Evolutionary conservation across 2,329 filamentous ascomycete genomes (phyloP).

Genomic region (Stachybotrys echinatus): DNA sequence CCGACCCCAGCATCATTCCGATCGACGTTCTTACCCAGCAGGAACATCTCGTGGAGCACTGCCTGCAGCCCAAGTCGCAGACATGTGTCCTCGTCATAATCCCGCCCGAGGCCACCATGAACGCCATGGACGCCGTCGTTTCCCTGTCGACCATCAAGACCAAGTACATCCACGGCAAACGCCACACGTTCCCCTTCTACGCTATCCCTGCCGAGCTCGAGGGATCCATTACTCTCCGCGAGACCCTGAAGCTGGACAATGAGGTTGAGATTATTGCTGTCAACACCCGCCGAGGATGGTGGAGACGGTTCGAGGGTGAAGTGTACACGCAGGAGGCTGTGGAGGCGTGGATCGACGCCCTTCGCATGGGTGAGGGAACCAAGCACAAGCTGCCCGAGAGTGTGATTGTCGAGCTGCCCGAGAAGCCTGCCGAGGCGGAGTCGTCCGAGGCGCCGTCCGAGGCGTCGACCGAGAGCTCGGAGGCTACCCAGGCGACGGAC

Average conservation of each 20-base stretch:
- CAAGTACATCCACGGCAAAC: constrained; percentile 63
- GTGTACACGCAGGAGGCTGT: constrained; percentile 54
- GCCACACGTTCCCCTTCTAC: constrained; percentile 78
- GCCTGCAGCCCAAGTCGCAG: constrained; percentile 68
- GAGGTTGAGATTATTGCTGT: constrained; percentile 72
- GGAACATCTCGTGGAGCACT: constrained; percentile 62
- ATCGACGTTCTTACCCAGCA: constrained; percentile 61
- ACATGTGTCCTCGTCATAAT: constrained; percentile 80
- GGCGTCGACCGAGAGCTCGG: constrained; percentile 3
- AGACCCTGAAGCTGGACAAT: constrained; percentile 51
- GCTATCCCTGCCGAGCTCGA: constrained; percentile 54
- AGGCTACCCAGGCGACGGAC: constrained; percentile 14
- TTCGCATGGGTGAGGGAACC: constrained; percentile 79
- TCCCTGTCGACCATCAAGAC: constrained; percentile 68
- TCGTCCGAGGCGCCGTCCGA: neutral
- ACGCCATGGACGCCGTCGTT: constrained; percentile 51
- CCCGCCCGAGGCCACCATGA: constrained; percentile 44
- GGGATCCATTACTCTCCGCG: constrained; percentile 34
- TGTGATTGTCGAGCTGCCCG: constrained; percentile 40
- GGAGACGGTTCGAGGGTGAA: constrained; percentile 61
- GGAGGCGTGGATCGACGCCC: constrained; percentile 85
- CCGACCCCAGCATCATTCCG: constrained; percentile 41
- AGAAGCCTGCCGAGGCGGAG: constrained; percentile 22
- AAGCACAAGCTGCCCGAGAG: constrained; percentile 70
- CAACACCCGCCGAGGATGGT: constrained; percentile 84